Conservation (phyloP, 495 filamentous ascomycete species). For the Aspergillus indologenus region DNA sequence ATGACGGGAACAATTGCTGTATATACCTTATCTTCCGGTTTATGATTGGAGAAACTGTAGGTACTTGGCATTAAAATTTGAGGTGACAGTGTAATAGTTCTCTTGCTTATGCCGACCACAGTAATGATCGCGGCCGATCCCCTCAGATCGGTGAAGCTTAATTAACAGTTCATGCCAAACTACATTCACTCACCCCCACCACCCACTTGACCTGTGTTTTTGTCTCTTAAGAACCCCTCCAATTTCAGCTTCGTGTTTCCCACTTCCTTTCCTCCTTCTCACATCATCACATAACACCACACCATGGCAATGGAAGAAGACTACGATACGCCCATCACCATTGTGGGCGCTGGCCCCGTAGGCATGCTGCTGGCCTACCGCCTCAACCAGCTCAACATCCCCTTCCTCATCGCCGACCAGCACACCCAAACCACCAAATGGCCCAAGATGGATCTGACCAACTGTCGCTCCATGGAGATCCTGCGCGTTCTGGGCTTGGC, state of each 20-base stretch:
- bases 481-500: constrained; percentile 28
- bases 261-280: neutral
- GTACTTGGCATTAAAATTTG: too few relatives aligned
- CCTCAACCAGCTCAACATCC: constrained; percentile 17
- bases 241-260: neutral
- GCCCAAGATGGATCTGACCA: constrained; percentile 38
- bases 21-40: neutral
- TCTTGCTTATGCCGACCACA: neutral
- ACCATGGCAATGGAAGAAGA: neutral
- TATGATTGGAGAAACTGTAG: too few relatives aligned
- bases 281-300: neutral
- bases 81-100: too few relatives aligned
- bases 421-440: constrained; percentile 25
- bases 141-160: neutral
- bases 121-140: neutral
- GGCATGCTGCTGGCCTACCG: constrained; percentile 24
- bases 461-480: constrained; percentile 33
- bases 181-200: neutral
- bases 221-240: neutral
- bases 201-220: neutral
- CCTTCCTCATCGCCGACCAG: constrained; percentile 17
- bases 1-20: neutral
- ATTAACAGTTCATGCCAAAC: neutral
- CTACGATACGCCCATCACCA: constrained; percentile 12
- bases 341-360: constrained; percentile 29